Evolutionary conservation across 768 basidiomycete species (phyloP), one percentile per base, ranked within the genome.

Genomic region (Holtermanniella nyarrowii): DNA sequence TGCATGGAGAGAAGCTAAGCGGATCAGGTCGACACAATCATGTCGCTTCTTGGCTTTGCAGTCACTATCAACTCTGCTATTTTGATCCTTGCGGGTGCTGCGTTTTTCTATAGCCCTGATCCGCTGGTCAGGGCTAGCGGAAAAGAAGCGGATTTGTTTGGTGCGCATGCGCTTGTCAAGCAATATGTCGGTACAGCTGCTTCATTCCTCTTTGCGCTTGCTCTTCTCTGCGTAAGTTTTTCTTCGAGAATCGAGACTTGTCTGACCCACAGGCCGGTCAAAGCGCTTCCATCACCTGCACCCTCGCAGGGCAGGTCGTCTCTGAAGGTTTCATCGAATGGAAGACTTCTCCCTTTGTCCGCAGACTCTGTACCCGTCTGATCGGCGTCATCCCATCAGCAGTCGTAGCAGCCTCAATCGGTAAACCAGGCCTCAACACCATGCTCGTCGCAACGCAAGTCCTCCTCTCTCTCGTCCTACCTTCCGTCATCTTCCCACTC

Each of bases 371-470:
- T 47, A 96, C 91, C 1, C 82, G 91, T 5, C 70, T 83, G 3
- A 73, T 96, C 24, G 83, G 86, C 3, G 80, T 95, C 21, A 76
- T 91, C 25, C 91, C 91, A 1, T 82, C 87, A 11, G 78, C 88
- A 70, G 76, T 77, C 4, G 84, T 95, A 39, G 87, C 89, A 0
- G 74, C 83, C 16, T 77, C 80, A 0, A 73, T 84, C 12, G 91
- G 90, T 1, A 72, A 77, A 26, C 56, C 62, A 2, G 90, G 89
- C 2, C 77, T 93, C 54, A 79, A 83, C 63, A 73, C 79, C 1
- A 77, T 96, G 25, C 81, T 96, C n/a, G 84, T 96, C 41, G 80
- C 77, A 1, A 86, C 81, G 2, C 90, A 95, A 68, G 90, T 91
- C 48, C 76, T 83, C 27, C 77, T 96, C 24, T 83, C 84, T 23